Percentiles rank a stretch among this genome's conserved stretches.
These are phyloP conservation scores for Monosporozyma aerobia DNA, from an alignment of 805 yeast species.

Conservation along the genomic window DNA sequence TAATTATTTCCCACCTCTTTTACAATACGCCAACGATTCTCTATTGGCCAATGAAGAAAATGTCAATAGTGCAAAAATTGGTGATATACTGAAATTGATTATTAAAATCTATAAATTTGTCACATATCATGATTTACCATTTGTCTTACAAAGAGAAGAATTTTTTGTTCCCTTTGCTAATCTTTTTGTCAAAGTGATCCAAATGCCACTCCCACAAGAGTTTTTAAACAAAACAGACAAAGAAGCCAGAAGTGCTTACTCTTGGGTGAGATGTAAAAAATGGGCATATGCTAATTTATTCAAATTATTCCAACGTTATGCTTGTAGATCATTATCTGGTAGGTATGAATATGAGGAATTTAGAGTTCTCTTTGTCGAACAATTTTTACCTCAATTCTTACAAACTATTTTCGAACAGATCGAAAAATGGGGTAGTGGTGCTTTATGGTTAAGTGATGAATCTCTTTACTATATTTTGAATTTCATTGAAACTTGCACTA, in stretches of 20 bases:
- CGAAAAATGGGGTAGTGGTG: conserved; percentile 60
- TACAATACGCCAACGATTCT: conserved; percentile 53
- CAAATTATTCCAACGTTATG: conserved; percentile 65
- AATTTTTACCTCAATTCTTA: conserved; percentile 67
- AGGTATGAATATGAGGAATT: conserved; percentile 56
- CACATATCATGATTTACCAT: conserved; percentile 65
- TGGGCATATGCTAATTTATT: conserved; percentile 80
- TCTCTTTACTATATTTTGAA: conserved; percentile 55
- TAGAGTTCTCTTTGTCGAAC: conserved; percentile 41
- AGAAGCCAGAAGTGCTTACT: conserved; percentile 48
- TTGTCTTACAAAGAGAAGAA: conserved; percentile 46
- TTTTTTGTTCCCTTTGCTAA: conserved; percentile 59
- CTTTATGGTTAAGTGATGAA: conserved; percentile 61
- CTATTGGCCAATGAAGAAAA: conserved; percentile 33
- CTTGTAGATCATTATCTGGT: conserved; percentile 37
- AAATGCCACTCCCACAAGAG: conserved; percentile 37
- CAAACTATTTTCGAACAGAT: conserved; percentile 54
- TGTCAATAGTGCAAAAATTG: conserved; percentile 33
- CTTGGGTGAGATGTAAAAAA: conserved; percentile 71
- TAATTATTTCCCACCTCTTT: conserved; percentile 54
- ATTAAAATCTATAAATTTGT: conserved; percentile 72
- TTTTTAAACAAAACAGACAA: conserved; percentile 35
- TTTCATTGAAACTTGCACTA: conserved; percentile 54
- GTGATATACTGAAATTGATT: conserved; percentile 67
- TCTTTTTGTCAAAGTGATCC: conserved; percentile 60